Conservation (phyloP, 2,329 filamentous ascomycete genomes). For the Monosporascus ibericus region DNA sequence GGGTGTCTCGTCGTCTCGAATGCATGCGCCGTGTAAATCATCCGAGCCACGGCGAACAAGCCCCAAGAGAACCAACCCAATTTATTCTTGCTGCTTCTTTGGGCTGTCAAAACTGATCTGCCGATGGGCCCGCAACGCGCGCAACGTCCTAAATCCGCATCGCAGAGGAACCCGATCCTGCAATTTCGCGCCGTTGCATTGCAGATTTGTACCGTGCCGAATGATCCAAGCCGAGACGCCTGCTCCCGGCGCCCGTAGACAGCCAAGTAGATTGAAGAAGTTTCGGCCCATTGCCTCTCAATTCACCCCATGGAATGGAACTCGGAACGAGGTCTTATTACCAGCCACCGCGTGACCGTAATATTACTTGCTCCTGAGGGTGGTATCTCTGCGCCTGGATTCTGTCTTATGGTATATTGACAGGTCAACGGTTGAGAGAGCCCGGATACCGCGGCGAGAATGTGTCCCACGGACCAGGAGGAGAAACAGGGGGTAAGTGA, state of each 20-base stretch:
- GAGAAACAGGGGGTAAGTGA: not conserved
- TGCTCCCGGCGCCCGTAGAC: not conserved
- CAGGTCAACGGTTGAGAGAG: not conserved
- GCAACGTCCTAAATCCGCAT: not conserved
- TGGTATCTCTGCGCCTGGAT: not conserved
- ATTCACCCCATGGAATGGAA: not conserved
- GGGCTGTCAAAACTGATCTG: not conserved
- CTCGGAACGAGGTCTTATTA: not conserved
- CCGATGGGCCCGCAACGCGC: not conserved
- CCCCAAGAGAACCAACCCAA: not conserved
- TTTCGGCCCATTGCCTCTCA: not conserved
- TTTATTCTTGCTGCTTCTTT: not conserved
- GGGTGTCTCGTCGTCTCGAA: not conserved
- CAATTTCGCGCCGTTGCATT: not conserved
- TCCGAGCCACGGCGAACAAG: not conserved
- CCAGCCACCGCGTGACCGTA: not conserved
- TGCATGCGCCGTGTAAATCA: not conserved
- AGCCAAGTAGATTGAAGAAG: not conserved
- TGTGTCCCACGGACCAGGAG: not conserved
- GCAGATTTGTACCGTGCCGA: not conserved
- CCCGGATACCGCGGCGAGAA: not conserved
- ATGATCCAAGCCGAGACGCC: not conserved
- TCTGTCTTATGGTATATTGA: not conserved
- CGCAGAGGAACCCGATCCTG: not conserved
- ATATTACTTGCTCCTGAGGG: not conserved